Base-by-base conservation (phyloP, 768 basidiomycete species). In the Tubosaeta sp. region DNA sequence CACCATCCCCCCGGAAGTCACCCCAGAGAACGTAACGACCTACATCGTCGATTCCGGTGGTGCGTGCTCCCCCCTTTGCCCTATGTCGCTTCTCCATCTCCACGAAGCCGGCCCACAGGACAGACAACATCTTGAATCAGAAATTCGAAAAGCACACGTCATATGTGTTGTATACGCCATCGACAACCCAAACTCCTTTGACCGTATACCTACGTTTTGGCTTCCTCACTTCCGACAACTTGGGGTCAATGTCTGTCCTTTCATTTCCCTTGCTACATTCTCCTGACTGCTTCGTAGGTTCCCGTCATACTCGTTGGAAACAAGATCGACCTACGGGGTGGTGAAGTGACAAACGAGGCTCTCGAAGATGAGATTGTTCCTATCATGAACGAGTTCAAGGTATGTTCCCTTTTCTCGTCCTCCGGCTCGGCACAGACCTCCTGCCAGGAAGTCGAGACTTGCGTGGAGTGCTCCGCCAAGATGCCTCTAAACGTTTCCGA, bases 371-470 rank as follows among this genome's bases (percentile, higher is more conserved):
- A 98, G 71, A 95, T 98, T 58, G 71, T 89, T 51, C 95, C 95
- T 29, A 93, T 99, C 50, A 99, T 98, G 95, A 85, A 88, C 59
- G 95, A 98, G 70, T 99, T 95, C 84, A 99, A 99, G 82, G 94
- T 86, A 64, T 50, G 72, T 62, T 25, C 31, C 14, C 26, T 29
- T 25, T 46, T 43, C 48, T 33, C 53, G 41, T 48, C 48, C 6
- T n/a, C 17, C 11, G 16, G 38, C 37, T 43, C 42, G 6, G 35
- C 34, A 29, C 26, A 34, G 14, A 70, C 50, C 35, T 32, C 41
- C 50, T 52, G 19, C 5, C 59, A 98, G 95, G 95, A 97, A 81
- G 95, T 97, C 49, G 95, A 97, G 67, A 97, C 95, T 38, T 97
- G 95, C 63, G 90, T 98, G 29, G 95, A 98, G 72, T 92, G 91